Evolutionary conservation across 495 filamentous ascomycete species (phyloP).

Genomic region (Penicillium lividum): DNA sequence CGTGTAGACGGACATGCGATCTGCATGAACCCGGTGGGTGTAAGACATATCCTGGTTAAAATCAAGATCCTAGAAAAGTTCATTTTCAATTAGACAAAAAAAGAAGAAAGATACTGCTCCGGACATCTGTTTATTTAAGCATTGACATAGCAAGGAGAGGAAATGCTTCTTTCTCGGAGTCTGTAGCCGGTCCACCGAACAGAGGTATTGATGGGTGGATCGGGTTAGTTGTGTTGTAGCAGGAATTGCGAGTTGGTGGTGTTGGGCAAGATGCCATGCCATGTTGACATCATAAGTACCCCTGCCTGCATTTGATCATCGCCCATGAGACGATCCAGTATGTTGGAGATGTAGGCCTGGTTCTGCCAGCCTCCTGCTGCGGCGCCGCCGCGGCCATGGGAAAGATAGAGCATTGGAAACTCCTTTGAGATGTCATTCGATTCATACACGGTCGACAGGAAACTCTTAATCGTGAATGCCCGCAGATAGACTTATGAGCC

Average conservation of each 20-base stretch:
- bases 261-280: background rate
- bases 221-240: background rate
- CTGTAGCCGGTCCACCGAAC: background rate
- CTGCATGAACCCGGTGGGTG: too few species aligned
- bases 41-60: too few species aligned
- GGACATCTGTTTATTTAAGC: background rate
- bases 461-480: background rate
- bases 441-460: background rate
- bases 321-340: background rate
- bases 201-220: background rate
- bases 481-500: background rate
- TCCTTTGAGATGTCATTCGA: background rate
- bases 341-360: background rate
- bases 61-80: too few species aligned
- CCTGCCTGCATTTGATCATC: background rate
- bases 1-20: too few species aligned
- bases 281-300: background rate
- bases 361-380: background rate
- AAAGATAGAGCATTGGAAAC: background rate
- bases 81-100: too few species aligned
- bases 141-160: background rate
- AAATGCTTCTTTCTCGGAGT: background rate
- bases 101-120: too few species aligned
- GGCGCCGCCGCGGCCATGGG: background rate
- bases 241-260: background rate